phyloP scores from a whole-genome alignment of 495 filamentous ascomycete genomes.

The Neurospora intermedia region DNA sequence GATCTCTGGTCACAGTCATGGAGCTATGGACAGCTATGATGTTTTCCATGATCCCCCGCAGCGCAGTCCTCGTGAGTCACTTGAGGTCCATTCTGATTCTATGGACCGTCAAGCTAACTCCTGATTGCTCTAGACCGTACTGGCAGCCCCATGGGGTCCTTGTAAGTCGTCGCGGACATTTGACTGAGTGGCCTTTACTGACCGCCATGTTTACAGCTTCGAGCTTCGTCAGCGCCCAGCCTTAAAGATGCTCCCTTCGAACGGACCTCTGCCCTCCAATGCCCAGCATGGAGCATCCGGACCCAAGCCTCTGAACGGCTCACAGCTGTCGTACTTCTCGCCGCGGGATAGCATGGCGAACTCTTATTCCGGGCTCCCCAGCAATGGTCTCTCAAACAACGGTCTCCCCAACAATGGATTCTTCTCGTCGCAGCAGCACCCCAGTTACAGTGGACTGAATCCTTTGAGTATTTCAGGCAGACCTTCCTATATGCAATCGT shows the following conservation, averaged over 20 bases:
- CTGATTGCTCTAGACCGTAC: constrained; percentile 12
- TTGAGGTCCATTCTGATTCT: neutral
- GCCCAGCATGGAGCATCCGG: constrained; percentile 4
- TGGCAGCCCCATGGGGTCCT: constrained; percentile 20
- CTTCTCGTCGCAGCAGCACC: constrained; percentile 20
- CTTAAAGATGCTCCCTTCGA: constrained; percentile 14
- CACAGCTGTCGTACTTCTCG: constrained; percentile 7
- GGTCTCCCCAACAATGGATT: constrained; percentile 18
- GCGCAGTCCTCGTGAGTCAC: constrained; percentile 17
- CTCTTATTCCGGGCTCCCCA: constrained; percentile 9
- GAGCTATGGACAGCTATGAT: constrained; percentile 14
- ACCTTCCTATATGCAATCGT: constrained; percentile 22
- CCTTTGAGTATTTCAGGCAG: constrained; percentile 31
- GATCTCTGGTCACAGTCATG: constrained; percentile 7
- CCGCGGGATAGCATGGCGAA: constrained; percentile 2
- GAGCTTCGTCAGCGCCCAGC: constrained; percentile 15
- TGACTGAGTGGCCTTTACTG: neutral
- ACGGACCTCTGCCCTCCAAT: constrained; percentile 17
- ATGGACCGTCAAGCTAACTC: neutral
- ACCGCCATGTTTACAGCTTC: constrained; percentile 9
- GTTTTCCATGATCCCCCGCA: constrained; percentile 25
- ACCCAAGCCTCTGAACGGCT: constrained; percentile 5
- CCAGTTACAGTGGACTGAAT: constrained; percentile 27
- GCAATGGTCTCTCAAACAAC: constrained; percentile 16
- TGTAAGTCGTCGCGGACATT: neutral